Percentiles rank a stretch among this genome's conserved stretches.
Conservation (phyloP, 202 grass and related monocot genomes). For the Setaria viridis region DNA sequence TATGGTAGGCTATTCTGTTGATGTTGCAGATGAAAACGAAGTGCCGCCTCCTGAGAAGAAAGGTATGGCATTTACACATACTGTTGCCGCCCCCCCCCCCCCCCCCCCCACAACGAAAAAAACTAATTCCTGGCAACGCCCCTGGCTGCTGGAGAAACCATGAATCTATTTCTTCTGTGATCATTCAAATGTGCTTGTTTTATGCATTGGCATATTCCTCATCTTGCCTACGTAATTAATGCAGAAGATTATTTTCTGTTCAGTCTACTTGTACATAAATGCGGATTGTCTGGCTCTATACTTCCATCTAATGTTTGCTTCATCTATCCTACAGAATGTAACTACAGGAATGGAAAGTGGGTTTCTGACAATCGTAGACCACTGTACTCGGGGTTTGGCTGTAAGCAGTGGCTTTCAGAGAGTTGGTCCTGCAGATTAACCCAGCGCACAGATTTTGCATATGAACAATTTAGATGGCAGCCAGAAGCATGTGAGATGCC, state of each 20-base stretch:
- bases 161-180: slow-evolving; percentile 17
- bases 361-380: slow-evolving; percentile 66
- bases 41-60: slow-evolving; percentile 31
- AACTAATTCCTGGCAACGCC: neutral
- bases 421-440: slow-evolving; percentile 91
- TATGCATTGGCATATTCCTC: neutral
- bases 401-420: slow-evolving; percentile 87
- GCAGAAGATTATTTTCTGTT: slow-evolving; percentile 8
- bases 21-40: slow-evolving; percentile 42
- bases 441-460: slow-evolving; percentile 75
- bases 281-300: neutral
- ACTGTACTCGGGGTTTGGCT: slow-evolving; percentile 85
- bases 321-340: slow-evolving; percentile 64
- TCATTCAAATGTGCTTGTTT: slow-evolving; percentile 27
- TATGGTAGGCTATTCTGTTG: slow-evolving; percentile 30
- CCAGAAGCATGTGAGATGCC: slow-evolving; percentile 77
- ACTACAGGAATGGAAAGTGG: slow-evolving; percentile 88
- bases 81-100: no score
- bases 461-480: slow-evolving; percentile 90
- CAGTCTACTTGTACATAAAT: slow-evolving; percentile 12
- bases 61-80: slow-evolving; percentile 70
- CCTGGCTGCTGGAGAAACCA: neutral
- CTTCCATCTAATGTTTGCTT: slow-evolving; percentile 42
- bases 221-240: slow-evolving; percentile 14
- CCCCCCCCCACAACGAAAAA: no score